phyloP scores from a whole-genome alignment of 176 grass and related monocot genomes.

The Rhynchospora tenuis region DNA sequence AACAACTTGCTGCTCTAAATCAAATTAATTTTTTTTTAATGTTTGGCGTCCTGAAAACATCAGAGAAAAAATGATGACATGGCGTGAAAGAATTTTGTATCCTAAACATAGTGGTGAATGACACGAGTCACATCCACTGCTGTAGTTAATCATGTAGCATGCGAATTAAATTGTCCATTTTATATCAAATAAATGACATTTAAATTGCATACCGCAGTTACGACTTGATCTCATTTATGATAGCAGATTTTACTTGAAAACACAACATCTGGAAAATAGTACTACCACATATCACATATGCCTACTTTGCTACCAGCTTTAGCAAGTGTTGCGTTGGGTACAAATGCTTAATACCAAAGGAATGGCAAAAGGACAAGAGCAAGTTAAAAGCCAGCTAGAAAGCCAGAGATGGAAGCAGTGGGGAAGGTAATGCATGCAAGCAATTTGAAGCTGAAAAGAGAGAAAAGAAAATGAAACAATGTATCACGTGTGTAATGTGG shows the following conservation, averaged over 20 bases:
- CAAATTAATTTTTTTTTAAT: too few species aligned
- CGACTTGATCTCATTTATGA: neutral
- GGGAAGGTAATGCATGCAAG: neutral
- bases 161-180: too few species aligned
- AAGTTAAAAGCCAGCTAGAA: neutral
- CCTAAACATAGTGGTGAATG: too few species aligned
- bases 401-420: neutral
- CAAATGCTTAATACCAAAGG: neutral
- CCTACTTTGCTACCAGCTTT: neutral
- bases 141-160: too few species aligned
- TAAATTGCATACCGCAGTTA: neutral
- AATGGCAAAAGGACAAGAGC: neutral
- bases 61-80: too few species aligned
- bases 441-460: neutral
- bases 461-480: too few species aligned
- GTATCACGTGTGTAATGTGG: too few species aligned
- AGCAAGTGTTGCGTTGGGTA: neutral
- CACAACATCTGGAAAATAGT: neutral
- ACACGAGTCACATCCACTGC: too few species aligned
- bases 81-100: too few species aligned
- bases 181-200: neutral
- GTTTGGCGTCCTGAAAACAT: too few species aligned
- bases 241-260: neutral
- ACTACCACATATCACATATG: neutral
- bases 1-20: too few species aligned